Evolutionary conservation across 148 eudicot genomes (phyloP).

Genomic region (Amaranthus cruentus): DNA sequence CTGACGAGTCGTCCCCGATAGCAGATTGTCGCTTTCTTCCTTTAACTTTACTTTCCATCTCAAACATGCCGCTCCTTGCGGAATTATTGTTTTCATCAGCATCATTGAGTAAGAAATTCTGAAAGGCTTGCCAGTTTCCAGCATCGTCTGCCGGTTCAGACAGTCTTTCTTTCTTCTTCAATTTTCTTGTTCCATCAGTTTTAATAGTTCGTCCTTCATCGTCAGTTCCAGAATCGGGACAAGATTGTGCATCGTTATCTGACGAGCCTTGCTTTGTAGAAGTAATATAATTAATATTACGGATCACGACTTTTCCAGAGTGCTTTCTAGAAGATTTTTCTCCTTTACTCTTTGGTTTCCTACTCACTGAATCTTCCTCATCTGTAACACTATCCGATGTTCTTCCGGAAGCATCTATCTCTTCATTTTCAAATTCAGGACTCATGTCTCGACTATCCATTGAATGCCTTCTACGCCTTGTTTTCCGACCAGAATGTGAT

Average conservation of each 20-base stretch:
- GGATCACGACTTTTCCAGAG: slow-evolving; percentile 68
- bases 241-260: slow-evolving; percentile 43
- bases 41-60: slow-evolving; percentile 48
- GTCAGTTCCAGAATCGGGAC: slow-evolving; percentile 47
- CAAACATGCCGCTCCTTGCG: slow-evolving; percentile 49
- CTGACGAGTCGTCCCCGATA: slow-evolving; percentile 47
- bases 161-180: slow-evolving; percentile 32
- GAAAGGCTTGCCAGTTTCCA: slow-evolving; percentile 91
- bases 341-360: slow-evolving; percentile 38
- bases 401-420: slow-evolving; percentile 28
- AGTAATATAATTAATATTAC: slow-evolving; percentile 76
- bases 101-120: slow-evolving; percentile 66
- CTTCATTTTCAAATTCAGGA: slow-evolving; percentile 44
- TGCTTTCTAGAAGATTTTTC: slow-evolving; percentile 52
- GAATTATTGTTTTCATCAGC: slow-evolving; percentile 50
- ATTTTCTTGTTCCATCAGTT: slow-evolving; percentile 27
- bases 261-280: slow-evolving; percentile 48
- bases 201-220: slow-evolving; percentile 26
- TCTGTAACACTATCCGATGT: slow-evolving; percentile 36
- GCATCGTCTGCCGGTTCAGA: slow-evolving; percentile 44
- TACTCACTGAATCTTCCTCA: slow-evolving; percentile 32
- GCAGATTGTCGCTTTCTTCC: slow-evolving; percentile 38
- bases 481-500: slow-evolving; percentile 29
- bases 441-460: slow-evolving; percentile 48
- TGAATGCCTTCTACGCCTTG: slow-evolving; percentile 52